Base-by-base conservation (phyloP, 768 basidiomycete species). In the Mycena indigotica region DNA sequence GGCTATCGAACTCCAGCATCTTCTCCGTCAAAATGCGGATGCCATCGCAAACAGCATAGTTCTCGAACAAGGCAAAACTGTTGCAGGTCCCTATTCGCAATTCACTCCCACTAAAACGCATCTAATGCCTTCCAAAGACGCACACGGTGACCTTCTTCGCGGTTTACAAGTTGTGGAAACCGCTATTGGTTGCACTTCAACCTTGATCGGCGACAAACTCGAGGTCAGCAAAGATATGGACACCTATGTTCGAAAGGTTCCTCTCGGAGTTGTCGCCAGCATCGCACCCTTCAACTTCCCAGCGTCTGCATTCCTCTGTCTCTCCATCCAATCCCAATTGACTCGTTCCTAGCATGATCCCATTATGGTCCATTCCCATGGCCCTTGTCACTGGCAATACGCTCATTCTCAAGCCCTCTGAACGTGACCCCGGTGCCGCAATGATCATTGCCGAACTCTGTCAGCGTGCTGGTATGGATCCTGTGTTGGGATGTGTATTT, bases 191-290 rank as follows among this genome's bases (percentile, higher is more conserved):
- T 87, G 93, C 61, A 93, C 96, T 0, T 87, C 87, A 0, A 88
- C 85, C 5, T 73, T 98, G 21, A 76, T 96, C 25, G 95, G 94
- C 1, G 92, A 96, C 58, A 95, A 95, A 69, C 75, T 98, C 39
- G 97, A 98, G 80, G 91, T 98, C 5, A 91, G 90, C 74, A 93
- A 86, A 71, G 95, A 98, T 68, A 98, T 98, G 95, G 95, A 98
- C 69, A 97, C 95, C 3, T 86, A 92, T 60, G 87, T 88, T 15
- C 84, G 95, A 46, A 84, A 85, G 63, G 72, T 93, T 17, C 93
- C 95, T 2, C 77, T 98, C 4, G 95, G 95, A 53, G 94, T 98
- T 28, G 91, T 88, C 59, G 94, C 88, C 38, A 62, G 89, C 61
- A 82, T 92, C 48, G 84, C 89, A 23, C 97, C 96, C 4, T 95